These are phyloP conservation scores for Diversispora epigaea DNA, from an alignment of 192 early-diverging fungal genomes.

Conservation along the genomic window DNA sequence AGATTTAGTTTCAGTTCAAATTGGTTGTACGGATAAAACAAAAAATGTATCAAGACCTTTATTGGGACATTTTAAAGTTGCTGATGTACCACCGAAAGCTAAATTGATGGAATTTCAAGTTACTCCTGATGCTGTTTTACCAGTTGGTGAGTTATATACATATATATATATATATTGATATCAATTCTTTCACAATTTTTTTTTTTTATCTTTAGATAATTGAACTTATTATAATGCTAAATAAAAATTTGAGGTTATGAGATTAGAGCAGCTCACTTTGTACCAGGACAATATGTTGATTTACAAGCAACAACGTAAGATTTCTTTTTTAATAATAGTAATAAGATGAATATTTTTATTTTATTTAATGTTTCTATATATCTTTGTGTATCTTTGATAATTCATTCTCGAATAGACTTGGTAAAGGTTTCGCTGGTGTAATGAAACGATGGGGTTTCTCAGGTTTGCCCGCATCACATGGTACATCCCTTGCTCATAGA, in stretches of 20 bases:
- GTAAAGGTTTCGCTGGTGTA: conserved; percentile 94
- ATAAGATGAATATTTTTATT: not conserved
- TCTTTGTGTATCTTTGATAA: not conserved
- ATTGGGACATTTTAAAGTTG: conserved; percentile 71
- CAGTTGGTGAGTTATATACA: conserved; percentile 49
- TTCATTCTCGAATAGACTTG: conserved; percentile 54
- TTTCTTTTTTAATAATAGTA: conserved; percentile 1
- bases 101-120: conserved; percentile 83
- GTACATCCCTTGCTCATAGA: conserved; percentile 87
- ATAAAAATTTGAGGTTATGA: conserved; percentile 48
- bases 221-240: too few species aligned
- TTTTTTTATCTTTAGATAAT: too few species aligned
- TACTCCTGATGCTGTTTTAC: conserved; percentile 79
- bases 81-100: conserved; percentile 73
- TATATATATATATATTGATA: too few species aligned
- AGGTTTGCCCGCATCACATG: conserved; percentile 92
- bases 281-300: conserved; percentile 95
- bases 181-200: too few species aligned
- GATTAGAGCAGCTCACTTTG: conserved; percentile 85
- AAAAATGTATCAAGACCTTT: conserved; percentile 72
- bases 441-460: conserved; percentile 97
- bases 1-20: conserved; percentile 62
- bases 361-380: not conserved
- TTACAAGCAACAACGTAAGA: conserved; percentile 77
- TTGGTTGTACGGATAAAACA: conserved; percentile 60